These are phyloP conservation scores for Posidonia oceanica DNA, from an alignment of 116 monocot species.

Conservation along the genomic window DNA sequence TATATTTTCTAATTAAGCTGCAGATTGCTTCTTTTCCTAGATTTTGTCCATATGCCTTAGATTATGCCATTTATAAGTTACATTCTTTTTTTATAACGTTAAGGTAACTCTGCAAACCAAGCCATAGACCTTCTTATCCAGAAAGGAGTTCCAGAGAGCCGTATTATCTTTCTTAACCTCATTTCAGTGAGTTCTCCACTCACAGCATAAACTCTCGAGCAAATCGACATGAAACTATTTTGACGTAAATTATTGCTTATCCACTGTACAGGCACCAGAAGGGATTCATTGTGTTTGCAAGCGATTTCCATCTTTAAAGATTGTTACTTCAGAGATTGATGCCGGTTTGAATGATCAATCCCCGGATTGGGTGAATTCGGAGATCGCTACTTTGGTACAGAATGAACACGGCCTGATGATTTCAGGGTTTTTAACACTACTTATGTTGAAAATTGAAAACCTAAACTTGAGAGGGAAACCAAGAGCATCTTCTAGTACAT, in stretches of 20 bases:
- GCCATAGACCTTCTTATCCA: slow-evolving; percentile 86
- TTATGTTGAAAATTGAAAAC: no score
- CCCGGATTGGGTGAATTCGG: slow-evolving; percentile 89
- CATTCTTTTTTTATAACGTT: neutral
- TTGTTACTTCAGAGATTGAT: slow-evolving; percentile 89
- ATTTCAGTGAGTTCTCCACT: slow-evolving; percentile 53
- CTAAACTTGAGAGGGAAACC: no score
- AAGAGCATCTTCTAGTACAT: no score
- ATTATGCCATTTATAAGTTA: no score
- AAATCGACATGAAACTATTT: no score
- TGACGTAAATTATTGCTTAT: no score
- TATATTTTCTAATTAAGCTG: no score
- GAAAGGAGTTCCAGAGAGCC: slow-evolving; percentile 84
- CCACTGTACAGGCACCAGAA: slow-evolving; percentile 61
- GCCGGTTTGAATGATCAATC: slow-evolving; percentile 57
- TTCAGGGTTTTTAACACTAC: no score
- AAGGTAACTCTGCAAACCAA: slow-evolving; percentile 90
- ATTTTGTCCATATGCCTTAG: no score
- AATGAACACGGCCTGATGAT: slow-evolving; percentile 10
- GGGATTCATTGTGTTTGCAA: slow-evolving; percentile 82
- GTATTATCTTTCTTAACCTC: slow-evolving; percentile 87
- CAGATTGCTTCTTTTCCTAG: no score
- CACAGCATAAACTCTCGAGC: no score
- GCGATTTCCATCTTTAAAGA: slow-evolving; percentile 67
- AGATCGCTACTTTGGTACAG: slow-evolving; percentile 86